These are phyloP conservation scores for Boletellus deceptivus DNA, from an alignment of 1,284 basidiomycete genomes.

Conservation along the genomic window DNA sequence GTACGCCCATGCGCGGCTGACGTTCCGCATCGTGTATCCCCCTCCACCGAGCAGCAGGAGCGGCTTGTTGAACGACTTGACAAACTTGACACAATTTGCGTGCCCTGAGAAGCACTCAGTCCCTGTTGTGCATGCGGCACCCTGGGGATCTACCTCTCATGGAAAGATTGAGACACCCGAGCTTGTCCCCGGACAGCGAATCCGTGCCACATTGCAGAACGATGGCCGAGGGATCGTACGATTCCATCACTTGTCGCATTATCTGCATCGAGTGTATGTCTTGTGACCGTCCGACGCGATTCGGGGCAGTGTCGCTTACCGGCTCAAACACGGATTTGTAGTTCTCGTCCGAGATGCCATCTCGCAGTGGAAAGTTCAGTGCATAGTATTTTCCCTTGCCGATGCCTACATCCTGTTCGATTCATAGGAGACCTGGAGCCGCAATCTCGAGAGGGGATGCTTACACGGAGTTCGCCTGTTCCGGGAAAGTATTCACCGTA, in stretches of 20 bases:
- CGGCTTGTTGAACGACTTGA: constrained; percentile 95
- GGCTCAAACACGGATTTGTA: constrained; percentile 97
- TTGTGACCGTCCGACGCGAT: background rate
- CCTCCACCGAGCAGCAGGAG: constrained; percentile 93
- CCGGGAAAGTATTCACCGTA: constrained; percentile 99
- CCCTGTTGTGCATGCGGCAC: background rate
- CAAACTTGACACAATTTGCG: constrained; percentile 95
- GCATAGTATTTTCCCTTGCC: constrained; percentile 93
- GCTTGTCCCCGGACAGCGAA: constrained; percentile 93
- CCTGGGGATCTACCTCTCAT: constrained; percentile 70
- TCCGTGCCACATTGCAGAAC: constrained; percentile 99
- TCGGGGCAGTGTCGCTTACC: constrained; percentile 45
- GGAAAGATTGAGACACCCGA: constrained; percentile 95
- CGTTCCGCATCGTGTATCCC: constrained; percentile 98
- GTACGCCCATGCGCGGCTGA: constrained; percentile 96
- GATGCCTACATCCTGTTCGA: constrained; percentile 80
- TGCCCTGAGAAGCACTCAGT: constrained; percentile 59
- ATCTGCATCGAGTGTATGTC: constrained; percentile 54
- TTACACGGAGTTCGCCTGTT: constrained; percentile 89
- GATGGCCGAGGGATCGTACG: constrained; percentile 93
- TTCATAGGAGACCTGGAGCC: constrained; percentile 6
- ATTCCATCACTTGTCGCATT: constrained; percentile 93
- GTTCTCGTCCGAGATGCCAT: constrained; percentile 94
- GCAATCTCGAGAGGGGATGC: constrained; percentile 26
- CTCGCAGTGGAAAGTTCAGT: constrained; percentile 92